Percentiles rank a stretch among this genome's conserved stretches.
phyloP scores from a whole-genome alignment of 345 rosid genomes.

The Moringa oleifera region DNA sequence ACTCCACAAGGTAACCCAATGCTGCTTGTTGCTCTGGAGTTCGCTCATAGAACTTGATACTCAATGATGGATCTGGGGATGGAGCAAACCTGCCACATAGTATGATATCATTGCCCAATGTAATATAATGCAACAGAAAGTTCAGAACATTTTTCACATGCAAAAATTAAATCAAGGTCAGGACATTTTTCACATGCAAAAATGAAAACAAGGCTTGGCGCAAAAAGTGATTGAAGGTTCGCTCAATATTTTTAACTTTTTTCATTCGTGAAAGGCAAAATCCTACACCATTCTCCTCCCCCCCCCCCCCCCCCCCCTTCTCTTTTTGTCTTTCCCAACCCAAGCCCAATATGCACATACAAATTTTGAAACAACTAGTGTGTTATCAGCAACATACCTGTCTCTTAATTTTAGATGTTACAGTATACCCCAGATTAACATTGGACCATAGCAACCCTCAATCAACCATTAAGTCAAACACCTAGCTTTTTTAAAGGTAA shows the following conservation, averaged over 20 bases:
- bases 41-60: slow-evolving; percentile 75
- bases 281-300: too few relatives aligned
- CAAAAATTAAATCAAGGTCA: too few relatives aligned
- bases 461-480: not conserved
- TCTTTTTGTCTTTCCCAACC: too few relatives aligned
- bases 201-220: too few relatives aligned
- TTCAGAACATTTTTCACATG: not conserved
- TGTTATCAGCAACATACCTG: not conserved
- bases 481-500: too few relatives aligned
- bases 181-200: not conserved
- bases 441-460: not conserved
- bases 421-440: not conserved
- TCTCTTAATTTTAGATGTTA: too few relatives aligned
- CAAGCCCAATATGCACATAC: too few relatives aligned
- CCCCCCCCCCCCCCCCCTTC: too few relatives aligned
- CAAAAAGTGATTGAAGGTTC: too few relatives aligned
- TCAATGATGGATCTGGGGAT: slow-evolving; percentile 71
- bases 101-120: not conserved
- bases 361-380: not conserved
- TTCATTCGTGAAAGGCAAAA: not conserved
- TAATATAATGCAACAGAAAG: not conserved
- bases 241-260: not conserved
- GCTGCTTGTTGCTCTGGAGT: slow-evolving; percentile 77
- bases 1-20: slow-evolving; percentile 63
- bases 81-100: slow-evolving; percentile 60